phyloP scores from a whole-genome alignment of 805 yeast genomes.

The Yarrowia porcina region DNA sequence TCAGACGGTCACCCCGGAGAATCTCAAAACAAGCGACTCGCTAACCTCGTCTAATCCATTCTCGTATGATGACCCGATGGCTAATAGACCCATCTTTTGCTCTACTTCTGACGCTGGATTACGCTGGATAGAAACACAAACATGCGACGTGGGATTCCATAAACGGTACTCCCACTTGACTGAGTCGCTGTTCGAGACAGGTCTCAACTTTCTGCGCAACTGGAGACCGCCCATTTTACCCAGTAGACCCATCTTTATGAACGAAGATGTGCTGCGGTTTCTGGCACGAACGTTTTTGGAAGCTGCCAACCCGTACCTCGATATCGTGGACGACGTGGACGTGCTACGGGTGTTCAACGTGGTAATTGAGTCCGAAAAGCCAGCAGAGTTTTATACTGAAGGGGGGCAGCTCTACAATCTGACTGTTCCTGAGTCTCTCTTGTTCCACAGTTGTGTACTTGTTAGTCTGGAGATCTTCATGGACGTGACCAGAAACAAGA shows the following conservation, averaged over 20 bases:
- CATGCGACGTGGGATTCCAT: constrained; percentile 15
- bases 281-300: constrained; percentile 4
- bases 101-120: neutral
- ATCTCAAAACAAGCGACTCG: neutral
- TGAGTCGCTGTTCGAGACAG: neutral
- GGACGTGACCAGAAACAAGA: constrained; percentile 16
- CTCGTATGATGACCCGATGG: neutral
- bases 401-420: neutral
- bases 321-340: constrained; percentile 4
- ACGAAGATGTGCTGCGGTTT: constrained; percentile 10
- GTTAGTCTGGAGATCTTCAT: constrained; percentile 5
- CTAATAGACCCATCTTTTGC: constrained; percentile 1
- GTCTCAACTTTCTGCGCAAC: neutral
- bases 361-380: neutral
- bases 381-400: neutral
- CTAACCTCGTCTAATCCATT: neutral
- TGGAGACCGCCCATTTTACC: neutral
- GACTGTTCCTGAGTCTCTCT: neutral
- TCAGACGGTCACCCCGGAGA: too few relatives aligned
- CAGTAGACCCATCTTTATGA: neutral
- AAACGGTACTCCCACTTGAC: constrained; percentile 4
- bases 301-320: constrained; percentile 7
- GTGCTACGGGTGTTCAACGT: neutral
- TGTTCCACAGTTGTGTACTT: neutral
- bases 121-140: constrained; percentile 10